Percentiles rank a stretch among this genome's conserved stretches.
These are phyloP conservation scores for Knoxia roxburghii DNA, from an alignment of 257 asterid species.

Conservation along the genomic window DNA sequence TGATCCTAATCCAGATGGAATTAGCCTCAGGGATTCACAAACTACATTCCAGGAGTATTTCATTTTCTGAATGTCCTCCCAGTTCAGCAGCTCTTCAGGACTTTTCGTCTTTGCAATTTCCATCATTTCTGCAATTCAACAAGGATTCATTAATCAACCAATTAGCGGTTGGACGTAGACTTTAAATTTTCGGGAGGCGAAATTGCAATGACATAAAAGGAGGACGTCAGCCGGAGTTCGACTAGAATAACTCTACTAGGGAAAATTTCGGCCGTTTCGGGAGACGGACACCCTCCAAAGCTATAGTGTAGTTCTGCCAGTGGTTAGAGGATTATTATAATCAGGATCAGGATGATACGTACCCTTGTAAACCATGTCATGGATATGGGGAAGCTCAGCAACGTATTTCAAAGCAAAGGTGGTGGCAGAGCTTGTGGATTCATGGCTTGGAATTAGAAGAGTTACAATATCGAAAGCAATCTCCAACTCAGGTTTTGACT, in stretches of 20 bases:
- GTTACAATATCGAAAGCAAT: slow-evolving; percentile 14
- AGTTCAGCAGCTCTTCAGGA: slow-evolving; percentile 33
- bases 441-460: slow-evolving; percentile 19
- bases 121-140: slow-evolving; percentile 45
- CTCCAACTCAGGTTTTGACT: slow-evolving; percentile 11
- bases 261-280: too few species aligned
- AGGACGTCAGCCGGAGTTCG: too few species aligned
- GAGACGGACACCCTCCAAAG: too few species aligned
- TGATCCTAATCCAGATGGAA: slow-evolving; percentile 49
- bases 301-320: too few species aligned
- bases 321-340: too few species aligned
- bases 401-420: slow-evolving; percentile 18
- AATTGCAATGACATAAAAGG: too few species aligned
- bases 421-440: slow-evolving; percentile 17
- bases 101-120: slow-evolving; percentile 43
- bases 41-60: slow-evolving; percentile 17
- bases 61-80: slow-evolving; percentile 58
- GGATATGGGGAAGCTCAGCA: slow-evolving; percentile 21
- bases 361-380: slow-evolving; percentile 18
- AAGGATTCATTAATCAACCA: too few species aligned
- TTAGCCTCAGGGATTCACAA: slow-evolving; percentile 46
- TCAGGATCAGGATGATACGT: too few species aligned
- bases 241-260: too few species aligned
- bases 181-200: too few species aligned
- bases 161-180: too few species aligned